phyloP scores from a whole-genome alignment of 768 basidiomycete species.

The Mycena albidolilacea region DNA sequence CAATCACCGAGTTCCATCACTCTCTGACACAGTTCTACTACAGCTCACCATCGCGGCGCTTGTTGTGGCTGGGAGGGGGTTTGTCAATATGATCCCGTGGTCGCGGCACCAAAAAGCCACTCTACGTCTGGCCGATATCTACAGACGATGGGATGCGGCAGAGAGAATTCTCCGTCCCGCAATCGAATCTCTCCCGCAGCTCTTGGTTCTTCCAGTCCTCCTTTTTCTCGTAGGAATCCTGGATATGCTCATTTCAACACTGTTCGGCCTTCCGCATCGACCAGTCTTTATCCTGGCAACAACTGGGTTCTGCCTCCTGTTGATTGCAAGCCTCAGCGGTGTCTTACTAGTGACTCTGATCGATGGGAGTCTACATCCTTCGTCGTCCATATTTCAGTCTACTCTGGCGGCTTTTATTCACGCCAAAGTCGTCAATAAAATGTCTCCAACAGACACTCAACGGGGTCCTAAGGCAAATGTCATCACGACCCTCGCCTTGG shows the following conservation, averaged over 20 bases:
- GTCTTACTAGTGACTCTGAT: background rate
- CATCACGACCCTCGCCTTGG: background rate
- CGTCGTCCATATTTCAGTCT: slow-evolving; percentile 20
- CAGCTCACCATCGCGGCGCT: slow-evolving; percentile 39
- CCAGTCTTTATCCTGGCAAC: slow-evolving; percentile 17
- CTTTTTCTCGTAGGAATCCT: slow-evolving; percentile 36
- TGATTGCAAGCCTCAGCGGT: slow-evolving; percentile 14
- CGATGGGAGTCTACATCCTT: slow-evolving; percentile 19
- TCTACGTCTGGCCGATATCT: slow-evolving; percentile 31
- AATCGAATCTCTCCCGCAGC: slow-evolving; percentile 32
- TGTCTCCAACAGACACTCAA: background rate
- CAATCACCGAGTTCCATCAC: too few species aligned
- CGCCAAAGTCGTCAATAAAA: too few species aligned
- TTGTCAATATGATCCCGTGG: slow-evolving; percentile 36
- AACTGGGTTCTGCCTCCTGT: slow-evolving; percentile 20
- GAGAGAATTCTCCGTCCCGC: slow-evolving; percentile 31
- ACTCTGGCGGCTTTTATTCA: background rate
- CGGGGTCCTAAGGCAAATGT: background rate
- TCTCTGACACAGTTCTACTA: background rate
- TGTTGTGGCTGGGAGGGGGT: slow-evolving; percentile 35
- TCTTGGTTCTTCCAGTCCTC: slow-evolving; percentile 37
- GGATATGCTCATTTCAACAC: slow-evolving; percentile 30
- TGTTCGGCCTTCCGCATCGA: background rate
- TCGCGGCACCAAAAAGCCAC: slow-evolving; percentile 24
- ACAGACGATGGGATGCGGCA: slow-evolving; percentile 30